A percentile compares a stretch with the other conserved stretches of the same genome.
phyloP scores from a whole-genome alignment of 257 asterid species.

The Gentiana macrophylla region DNA sequence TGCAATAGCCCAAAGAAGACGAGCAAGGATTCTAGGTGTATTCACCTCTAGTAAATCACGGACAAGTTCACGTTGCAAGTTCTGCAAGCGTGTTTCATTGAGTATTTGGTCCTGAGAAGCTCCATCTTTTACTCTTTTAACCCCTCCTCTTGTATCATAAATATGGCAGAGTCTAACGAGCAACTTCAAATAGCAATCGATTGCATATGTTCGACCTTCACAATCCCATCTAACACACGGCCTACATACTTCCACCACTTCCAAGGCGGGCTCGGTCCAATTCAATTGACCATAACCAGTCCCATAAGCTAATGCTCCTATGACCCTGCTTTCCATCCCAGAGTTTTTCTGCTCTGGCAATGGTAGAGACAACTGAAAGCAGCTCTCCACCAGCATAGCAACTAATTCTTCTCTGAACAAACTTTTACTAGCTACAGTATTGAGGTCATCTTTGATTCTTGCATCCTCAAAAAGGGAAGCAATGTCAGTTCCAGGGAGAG shows the following conservation, averaged over 20 bases:
- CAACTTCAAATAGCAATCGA: constrained; percentile 83
- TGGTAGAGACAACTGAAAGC: constrained; percentile 87
- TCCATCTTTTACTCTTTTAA: constrained; percentile 84
- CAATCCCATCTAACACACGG: constrained; percentile 93
- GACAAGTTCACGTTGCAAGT: constrained; percentile 79
- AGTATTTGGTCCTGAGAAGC: constrained; percentile 91
- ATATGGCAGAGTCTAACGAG: constrained; percentile 83
- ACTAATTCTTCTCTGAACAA: constrained; percentile 87
- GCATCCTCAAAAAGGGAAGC: constrained; percentile 79
- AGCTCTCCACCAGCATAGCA: constrained; percentile 85
- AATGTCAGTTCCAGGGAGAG: constrained; percentile 76
- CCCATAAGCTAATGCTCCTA: constrained; percentile 92
- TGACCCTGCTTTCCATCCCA: constrained; percentile 83
- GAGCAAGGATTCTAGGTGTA: constrained; percentile 67
- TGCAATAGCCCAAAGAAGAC: constrained; percentile 80
- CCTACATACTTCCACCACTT: constrained; percentile 91
- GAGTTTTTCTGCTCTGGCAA: constrained; percentile 76
- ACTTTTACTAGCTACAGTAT: constrained; percentile 67
- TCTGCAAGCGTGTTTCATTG: constrained; percentile 79
- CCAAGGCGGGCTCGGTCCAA: constrained; percentile 90
- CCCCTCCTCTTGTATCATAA: constrained; percentile 89
- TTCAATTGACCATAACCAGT: constrained; percentile 92
- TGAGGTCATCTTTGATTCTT: constrained; percentile 66
- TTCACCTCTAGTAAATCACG: constrained; percentile 71
- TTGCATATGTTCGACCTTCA: constrained; percentile 86